These are phyloP conservation scores for Penicillium sp. DNA, from an alignment of 2,329 filamentous ascomycete genomes.

Conservation along the genomic window DNA sequence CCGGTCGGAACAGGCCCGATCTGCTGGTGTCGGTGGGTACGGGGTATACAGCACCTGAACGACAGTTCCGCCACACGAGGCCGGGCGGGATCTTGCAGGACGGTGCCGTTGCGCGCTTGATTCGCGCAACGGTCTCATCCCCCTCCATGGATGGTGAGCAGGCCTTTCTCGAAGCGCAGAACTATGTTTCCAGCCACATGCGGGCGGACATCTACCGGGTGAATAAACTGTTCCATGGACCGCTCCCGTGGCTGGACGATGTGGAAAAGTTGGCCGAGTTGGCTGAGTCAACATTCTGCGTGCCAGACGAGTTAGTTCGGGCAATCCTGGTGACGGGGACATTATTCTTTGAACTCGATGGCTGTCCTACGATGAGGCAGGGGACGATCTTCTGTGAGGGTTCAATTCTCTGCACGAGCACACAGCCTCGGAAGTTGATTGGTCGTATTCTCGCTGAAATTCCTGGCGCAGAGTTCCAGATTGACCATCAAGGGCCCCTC, in stretches of 20 bases:
- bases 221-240: slow-evolving; percentile 1
- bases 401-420: slow-evolving; percentile 18
- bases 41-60: slow-evolving; percentile 4
- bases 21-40: slow-evolving; percentile 24
- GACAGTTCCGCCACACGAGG: background rate
- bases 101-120: slow-evolving; percentile 15
- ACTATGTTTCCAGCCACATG: slow-evolving; percentile 7
- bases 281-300: slow-evolving; percentile 3
- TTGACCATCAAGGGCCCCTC: slow-evolving; percentile 1
- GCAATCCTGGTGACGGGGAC: slow-evolving; percentile 16
- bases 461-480: slow-evolving; percentile 9
- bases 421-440: slow-evolving; percentile 3
- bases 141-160: slow-evolving; percentile 22
- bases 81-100: background rate
- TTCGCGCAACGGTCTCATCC: slow-evolving; percentile 19
- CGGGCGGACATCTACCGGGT: slow-evolving; percentile 7
- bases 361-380: slow-evolving; percentile 4
- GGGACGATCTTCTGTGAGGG: slow-evolving; percentile 17
- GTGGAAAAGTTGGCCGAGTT: slow-evolving; percentile 10
- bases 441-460: slow-evolving; percentile 7
- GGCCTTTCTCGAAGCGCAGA: slow-evolving; percentile 15
- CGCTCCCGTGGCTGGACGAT: slow-evolving; percentile 13
- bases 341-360: slow-evolving; percentile 24
- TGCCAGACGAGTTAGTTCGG: slow-evolving; percentile 16
- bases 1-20: slow-evolving; percentile 12